phyloP scores from a whole-genome alignment of 2,329 filamentous ascomycete species.

The Penicillium sp. region DNA sequence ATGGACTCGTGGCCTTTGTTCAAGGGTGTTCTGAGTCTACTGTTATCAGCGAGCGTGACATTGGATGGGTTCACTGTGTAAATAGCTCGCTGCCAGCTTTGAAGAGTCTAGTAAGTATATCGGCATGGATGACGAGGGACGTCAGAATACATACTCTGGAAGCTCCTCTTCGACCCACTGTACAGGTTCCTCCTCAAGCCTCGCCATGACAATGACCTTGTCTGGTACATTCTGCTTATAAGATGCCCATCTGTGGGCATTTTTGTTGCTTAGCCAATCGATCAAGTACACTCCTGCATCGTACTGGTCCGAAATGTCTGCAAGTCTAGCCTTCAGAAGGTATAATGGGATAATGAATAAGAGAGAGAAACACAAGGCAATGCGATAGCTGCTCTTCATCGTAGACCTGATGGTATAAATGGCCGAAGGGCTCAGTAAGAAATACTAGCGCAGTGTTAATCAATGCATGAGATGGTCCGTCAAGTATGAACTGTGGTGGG shows the following conservation, averaged over 20 bases:
- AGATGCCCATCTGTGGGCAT: slow-evolving; percentile 4
- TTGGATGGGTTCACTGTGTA: slow-evolving; percentile 48
- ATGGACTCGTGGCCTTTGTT: slow-evolving; percentile 55
- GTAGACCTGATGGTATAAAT: slow-evolving; percentile 14
- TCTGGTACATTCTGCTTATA: slow-evolving; percentile 30
- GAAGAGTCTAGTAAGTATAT: neutral
- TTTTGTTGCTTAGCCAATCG: slow-evolving; percentile 34
- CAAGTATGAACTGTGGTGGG: neutral
- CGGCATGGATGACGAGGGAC: neutral
- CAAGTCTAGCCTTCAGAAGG: slow-evolving; percentile 37
- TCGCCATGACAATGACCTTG: slow-evolving; percentile 53
- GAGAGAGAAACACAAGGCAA: slow-evolving; percentile 30
- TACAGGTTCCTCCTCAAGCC: slow-evolving; percentile 48
- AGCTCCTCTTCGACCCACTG: slow-evolving; percentile 52
- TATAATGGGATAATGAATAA: slow-evolving; percentile 36
- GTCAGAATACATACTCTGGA: slow-evolving; percentile 44
- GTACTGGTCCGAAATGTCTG: slow-evolving; percentile 43
- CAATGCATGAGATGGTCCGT: neutral
- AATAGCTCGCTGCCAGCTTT: slow-evolving; percentile 53
- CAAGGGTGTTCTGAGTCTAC: slow-evolving; percentile 36
- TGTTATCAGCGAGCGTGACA: slow-evolving; percentile 25
- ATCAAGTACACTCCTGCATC: slow-evolving; percentile 41
- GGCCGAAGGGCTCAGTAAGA: neutral
- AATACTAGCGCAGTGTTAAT: neutral
- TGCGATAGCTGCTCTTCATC: slow-evolving; percentile 37